Evolutionary conservation across 2,329 filamentous ascomycete genomes (phyloP), one percentile per base, ranked within the genome.

Genomic region (Cladosporium sp.): DNA sequence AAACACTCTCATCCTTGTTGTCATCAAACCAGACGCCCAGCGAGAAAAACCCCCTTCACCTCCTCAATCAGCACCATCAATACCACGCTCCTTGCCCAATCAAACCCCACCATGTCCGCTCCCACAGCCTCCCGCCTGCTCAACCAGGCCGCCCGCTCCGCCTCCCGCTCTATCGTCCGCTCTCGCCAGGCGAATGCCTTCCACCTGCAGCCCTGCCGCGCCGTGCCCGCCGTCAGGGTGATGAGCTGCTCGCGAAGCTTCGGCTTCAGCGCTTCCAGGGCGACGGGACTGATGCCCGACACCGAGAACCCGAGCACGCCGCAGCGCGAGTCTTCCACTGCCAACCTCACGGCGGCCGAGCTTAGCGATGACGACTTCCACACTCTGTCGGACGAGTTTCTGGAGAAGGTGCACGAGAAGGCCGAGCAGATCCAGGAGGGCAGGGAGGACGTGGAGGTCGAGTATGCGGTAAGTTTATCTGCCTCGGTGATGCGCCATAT

Each of bases 391-490:
- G 88, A 96, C 64, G 69, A 77, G 43, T 95, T 88, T 68, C 77
- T 97, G 61, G 77, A 85, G 49, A 68, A 72, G 22, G 68, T 86
- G 29, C 66, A 80, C 37, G 66, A 68, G 18, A 74, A 76, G 55
- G 66, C 95, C 37, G 93, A 99, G 72, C 78, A 81, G 54, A 69
- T 86, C 24, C 83, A 88, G 61, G 93, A 97, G 64, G 73, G 78
- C 27, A 73, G 79, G 7, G 83, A 86, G 7, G 86, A 90, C 47
- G 71, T 96, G 5, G 93, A 99, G 59, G 86, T 93, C 4, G 93
- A 99, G 64, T 97, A 86, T 61, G 86, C 85, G 54, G 92, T 96
- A 76, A 56, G 85, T 7, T 8, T n/a, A n/a, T 17, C 4, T 2
- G 15, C n/a, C 13, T 36, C 13, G 32, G 22, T 9, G 9, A 27